Base-by-base conservation (phyloP, 2,329 filamentous ascomycete genomes). In the Myriangium duriaei region DNA sequence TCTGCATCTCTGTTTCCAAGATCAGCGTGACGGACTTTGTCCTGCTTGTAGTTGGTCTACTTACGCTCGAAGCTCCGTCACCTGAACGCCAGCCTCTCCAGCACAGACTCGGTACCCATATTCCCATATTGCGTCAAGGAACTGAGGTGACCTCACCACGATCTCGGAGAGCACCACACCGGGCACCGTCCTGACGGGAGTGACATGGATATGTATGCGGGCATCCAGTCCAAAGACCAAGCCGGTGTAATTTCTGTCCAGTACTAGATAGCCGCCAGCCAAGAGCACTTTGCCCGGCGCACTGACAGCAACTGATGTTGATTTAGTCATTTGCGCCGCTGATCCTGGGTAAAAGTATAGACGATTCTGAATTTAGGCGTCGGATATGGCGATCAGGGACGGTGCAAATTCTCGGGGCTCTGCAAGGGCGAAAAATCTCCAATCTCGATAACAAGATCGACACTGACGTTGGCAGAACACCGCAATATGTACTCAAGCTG, bases 281-380 rank as follows among this genome's bases (percentile, higher is more conserved):
- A 96, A 73, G 47, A 98, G 74, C 43, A 98, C 91, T 67, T 98
- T 98, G 50, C 91, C 91, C 12, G 91, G 91, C 14, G 91, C 88
- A 45, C 91, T 96, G 47, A 93, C 74, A 45, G 64, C 56, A 36
- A 45, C 42, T 26, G 36, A 33, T 9, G 43, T 34, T 37, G 33
- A 41, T 38, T 33, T 30, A 37, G 33, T 42, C 45, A 47, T 47
- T 12, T 35, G 32, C n/a, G n/a, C n/a, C n/a, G n/a, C n/a, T n/a
- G n/a, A n/a, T n/a, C n/a, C n/a, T n/a, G n/a, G n/a, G n/a, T n/a
- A n/a, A n/a, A n/a, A n/a, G n/a, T n/a, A n/a, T n/a, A n/a, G n/a
- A n/a, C n/a, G n/a, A n/a, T n/a, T n/a, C n/a, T n/a, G n/a, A n/a
- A n/a, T n/a, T n/a, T n/a, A n/a, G n/a, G n/a, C n/a, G n/a, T n/a